phyloP scores from a whole-genome alignment of 306 rosid genomes.

The Glycine latifolia region DNA sequence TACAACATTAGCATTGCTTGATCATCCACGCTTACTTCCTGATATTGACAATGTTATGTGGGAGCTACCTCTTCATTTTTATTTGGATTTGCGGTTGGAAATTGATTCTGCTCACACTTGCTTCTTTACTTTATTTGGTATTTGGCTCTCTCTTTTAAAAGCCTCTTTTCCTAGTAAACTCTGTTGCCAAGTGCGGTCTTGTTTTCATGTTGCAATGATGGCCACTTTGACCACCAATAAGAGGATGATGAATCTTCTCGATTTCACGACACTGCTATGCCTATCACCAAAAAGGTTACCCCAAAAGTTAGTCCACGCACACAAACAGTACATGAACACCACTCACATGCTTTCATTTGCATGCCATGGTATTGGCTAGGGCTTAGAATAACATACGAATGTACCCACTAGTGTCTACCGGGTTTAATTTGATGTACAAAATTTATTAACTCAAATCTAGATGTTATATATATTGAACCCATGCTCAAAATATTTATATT shows the following conservation, averaged over 20 bases:
- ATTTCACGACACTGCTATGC: conserved; percentile 14
- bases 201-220: conserved; percentile 45
- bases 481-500: too few species aligned
- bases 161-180: conserved; percentile 37
- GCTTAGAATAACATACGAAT: not conserved
- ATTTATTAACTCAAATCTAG: too few species aligned
- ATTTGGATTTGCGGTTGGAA: conserved; percentile 39
- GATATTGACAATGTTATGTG: conserved; percentile 44
- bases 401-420: not conserved
- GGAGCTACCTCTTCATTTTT: conserved; percentile 41
- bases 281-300: conserved; percentile 17
- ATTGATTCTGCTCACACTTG: conserved; percentile 8
- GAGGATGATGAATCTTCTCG: conserved; percentile 30
- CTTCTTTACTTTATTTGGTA: conserved; percentile 25
- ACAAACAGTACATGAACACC: conserved; percentile 2
- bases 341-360: conserved; percentile 27
- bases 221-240: conserved; percentile 39
- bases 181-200: conserved; percentile 40
- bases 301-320: conserved; percentile 38
- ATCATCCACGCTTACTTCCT: not conserved
- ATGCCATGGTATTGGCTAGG: not conserved
- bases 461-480: too few species aligned
- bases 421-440: not conserved
- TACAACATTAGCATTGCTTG: not conserved
- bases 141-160: conserved; percentile 5